Conservation (phyloP, 208 protist genomes). For the Trypanosoma caninum region DNA sequence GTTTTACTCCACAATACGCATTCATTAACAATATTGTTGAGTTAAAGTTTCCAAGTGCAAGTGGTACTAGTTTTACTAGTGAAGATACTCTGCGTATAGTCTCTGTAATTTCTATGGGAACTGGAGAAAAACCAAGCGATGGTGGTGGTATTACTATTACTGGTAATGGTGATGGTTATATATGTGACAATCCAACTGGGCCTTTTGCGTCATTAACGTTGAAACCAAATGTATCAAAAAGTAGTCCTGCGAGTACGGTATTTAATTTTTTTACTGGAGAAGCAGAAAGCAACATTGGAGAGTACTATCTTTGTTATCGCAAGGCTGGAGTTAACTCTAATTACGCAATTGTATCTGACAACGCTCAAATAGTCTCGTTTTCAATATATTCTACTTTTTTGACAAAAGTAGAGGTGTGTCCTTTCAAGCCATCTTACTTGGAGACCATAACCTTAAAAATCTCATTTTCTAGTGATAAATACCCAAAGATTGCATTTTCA, state of each 20-base stretch:
- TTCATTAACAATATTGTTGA: slow-evolving; percentile 42
- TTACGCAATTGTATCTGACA: slow-evolving; percentile 58
- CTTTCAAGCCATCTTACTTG: slow-evolving; percentile 33
- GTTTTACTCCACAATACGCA: slow-evolving; percentile 55
- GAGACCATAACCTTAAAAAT: slow-evolving; percentile 69
- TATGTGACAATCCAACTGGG: slow-evolving; percentile 38
- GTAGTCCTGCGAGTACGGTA: slow-evolving; percentile 28
- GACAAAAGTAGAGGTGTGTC: slow-evolving; percentile 27
- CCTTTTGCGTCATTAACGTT: slow-evolving; percentile 57
- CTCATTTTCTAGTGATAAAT: slow-evolving; percentile 30
- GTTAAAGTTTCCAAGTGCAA: slow-evolving; percentile 55
- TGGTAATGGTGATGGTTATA: too few species aligned
- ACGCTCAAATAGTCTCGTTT: slow-evolving; percentile 34
- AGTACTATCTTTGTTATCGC: slow-evolving; percentile 86
- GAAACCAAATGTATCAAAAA: slow-evolving; percentile 26
- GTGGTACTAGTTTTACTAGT: slow-evolving; percentile 29
- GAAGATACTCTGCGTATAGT: slow-evolving; percentile 68
- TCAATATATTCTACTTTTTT: slow-evolving; percentile 61
- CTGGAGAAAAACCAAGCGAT: too few species aligned
- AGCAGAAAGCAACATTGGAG: slow-evolving; percentile 43
- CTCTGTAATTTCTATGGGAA: slow-evolving; percentile 41
- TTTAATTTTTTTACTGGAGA: slow-evolving; percentile 50
- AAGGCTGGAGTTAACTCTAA: slow-evolving; percentile 5
- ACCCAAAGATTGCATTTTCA: slow-evolving; percentile 59
- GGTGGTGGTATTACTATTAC: too few species aligned